Conservation (phyloP, 1,139 yeast genomes). For the Geotrichum cucujoidarum region DNA sequence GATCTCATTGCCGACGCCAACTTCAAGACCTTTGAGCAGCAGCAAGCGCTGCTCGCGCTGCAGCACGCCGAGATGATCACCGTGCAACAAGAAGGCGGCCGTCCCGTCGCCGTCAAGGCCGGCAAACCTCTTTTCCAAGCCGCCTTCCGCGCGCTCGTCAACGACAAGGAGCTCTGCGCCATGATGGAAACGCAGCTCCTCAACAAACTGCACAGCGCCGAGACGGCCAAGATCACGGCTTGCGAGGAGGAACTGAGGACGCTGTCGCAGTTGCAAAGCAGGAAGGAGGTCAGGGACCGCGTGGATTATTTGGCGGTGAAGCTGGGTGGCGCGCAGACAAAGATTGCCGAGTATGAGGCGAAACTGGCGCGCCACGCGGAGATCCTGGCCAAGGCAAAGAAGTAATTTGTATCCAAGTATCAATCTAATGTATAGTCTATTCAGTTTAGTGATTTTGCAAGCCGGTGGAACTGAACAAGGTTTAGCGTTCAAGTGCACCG, state of each 20-base stretch:
- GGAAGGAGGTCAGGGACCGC: constrained; percentile 52
- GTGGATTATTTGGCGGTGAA: constrained; percentile 61
- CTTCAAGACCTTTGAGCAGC: constrained; percentile 53
- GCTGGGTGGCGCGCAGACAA: constrained; percentile 44
- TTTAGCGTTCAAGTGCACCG: too few species aligned
- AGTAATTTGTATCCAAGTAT: too few species aligned
- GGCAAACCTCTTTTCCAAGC: constrained; percentile 83
- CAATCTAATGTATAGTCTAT: too few species aligned
- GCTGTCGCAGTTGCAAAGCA: constrained; percentile 48
- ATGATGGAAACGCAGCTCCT: constrained; percentile 62
- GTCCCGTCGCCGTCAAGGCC: constrained; percentile 58
- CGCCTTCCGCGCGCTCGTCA: constrained; percentile 64
- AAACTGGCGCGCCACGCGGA: constrained; percentile 16
- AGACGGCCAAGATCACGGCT: constrained; percentile 57
- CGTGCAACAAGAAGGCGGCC: constrained; percentile 68
- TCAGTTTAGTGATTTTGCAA: too few species aligned
- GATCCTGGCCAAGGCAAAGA: constrained; percentile 5
- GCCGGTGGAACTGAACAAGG: too few species aligned
- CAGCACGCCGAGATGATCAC: constrained; percentile 76
- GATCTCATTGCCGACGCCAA: constrained; percentile 41
- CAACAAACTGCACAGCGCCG: constrained; percentile 50
- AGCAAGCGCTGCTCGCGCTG: constrained; percentile 56
- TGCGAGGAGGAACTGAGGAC: constrained; percentile 68
- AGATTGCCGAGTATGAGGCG: constrained; percentile 45
- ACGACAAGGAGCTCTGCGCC: constrained; percentile 53